Evolutionary conservation across 345 rosid genomes (phyloP), one percentile per base, ranked within the genome.

Genomic region (Durio zibethinus): DNA sequence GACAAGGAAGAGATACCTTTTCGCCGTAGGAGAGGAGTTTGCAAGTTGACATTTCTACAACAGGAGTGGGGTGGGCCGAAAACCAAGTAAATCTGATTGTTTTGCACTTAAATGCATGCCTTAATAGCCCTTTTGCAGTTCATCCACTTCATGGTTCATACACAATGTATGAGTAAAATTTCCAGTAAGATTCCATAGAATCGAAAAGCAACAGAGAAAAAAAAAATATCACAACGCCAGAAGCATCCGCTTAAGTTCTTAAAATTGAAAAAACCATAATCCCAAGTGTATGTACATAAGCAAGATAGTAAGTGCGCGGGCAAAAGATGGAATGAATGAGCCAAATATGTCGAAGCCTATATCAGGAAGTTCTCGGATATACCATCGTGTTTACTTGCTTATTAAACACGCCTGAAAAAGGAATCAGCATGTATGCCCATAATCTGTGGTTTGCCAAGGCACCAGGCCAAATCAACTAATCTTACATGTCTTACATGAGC

Each of bases 361-460:
- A 76, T 76, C 78, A 15, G 59, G 52, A 43, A 42, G 74, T 54
- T 68, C 75, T 61, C 42, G 25, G 57, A 54, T 68, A 31, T 42
- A 36, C 35, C 72, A 73, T 50, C 72, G 18, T 66, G 75, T 43
- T 47, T 70, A 77, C 62, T 35, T 25, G 72, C 27, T 72, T 73
- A 72, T 78, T 78, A 59, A 78, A 15, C 71, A 48, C 35, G 72
- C 71, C 50, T 36, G 50, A 71, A 72, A 60, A 78, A 45, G 70
- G 52, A 70, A 70, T 53, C 75, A 70, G 60, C 71, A 47, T 57
- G 80, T 29, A 61, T 31, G 35, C 76, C 50, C 59, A 31, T 38
- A 54, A 35, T 57, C 69, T 36, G 53, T 72, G 72, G 69, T 45
- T 50, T 38, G 72, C 73, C 10, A 23, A 61, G 76, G 59, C 62